phyloP scores from a whole-genome alignment of 768 basidiomycete genomes.

The Hypsizygus marmoreus region DNA sequence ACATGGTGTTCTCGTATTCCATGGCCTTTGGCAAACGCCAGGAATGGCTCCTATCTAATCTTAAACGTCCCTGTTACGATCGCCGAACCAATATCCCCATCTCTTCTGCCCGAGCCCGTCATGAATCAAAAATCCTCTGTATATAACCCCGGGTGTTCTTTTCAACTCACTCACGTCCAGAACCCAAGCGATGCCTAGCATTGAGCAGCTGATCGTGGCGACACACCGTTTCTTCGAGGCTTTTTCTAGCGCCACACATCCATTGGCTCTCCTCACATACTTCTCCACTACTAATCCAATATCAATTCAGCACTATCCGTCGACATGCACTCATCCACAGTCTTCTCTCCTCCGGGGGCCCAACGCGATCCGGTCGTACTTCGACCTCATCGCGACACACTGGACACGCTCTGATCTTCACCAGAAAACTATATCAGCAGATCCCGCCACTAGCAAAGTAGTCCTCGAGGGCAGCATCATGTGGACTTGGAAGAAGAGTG shows the following conservation, averaged over 20 bases:
- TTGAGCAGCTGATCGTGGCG: slow-evolving; percentile 32
- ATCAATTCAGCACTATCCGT: slow-evolving; percentile 42
- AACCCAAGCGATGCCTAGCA: no score
- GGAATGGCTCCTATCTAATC: slow-evolving; percentile 11
- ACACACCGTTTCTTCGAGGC: slow-evolving; percentile 40
- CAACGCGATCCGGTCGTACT: slow-evolving; percentile 52
- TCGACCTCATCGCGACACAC: slow-evolving; percentile 48
- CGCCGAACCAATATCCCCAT: slow-evolving; percentile 17
- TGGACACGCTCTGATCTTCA: slow-evolving; percentile 38
- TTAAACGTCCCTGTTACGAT: slow-evolving; percentile 13
- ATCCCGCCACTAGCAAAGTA: slow-evolving; percentile 28
- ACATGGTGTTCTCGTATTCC: no score
- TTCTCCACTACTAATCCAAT: slow-evolving; percentile 42
- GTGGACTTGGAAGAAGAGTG: slow-evolving; percentile 50
- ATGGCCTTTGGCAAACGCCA: no score
- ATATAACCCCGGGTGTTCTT: slow-evolving; percentile 1
- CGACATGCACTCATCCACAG: slow-evolving; percentile 32
- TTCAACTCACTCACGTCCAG: slow-evolving; percentile 7
- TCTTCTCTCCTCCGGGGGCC: slow-evolving; percentile 38
- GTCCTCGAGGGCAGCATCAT: slow-evolving; percentile 37
- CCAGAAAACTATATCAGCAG: slow-evolving; percentile 24
- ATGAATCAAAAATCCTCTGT: not conserved
- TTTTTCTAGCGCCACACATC: slow-evolving; percentile 33
- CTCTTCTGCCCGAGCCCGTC: slow-evolving; percentile 40
- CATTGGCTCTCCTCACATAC: slow-evolving; percentile 34